A percentile compares a stretch with the other conserved stretches of the same genome.
phyloP scores from a whole-genome alignment of 345 rosid species.

The Corymbia maculata region DNA sequence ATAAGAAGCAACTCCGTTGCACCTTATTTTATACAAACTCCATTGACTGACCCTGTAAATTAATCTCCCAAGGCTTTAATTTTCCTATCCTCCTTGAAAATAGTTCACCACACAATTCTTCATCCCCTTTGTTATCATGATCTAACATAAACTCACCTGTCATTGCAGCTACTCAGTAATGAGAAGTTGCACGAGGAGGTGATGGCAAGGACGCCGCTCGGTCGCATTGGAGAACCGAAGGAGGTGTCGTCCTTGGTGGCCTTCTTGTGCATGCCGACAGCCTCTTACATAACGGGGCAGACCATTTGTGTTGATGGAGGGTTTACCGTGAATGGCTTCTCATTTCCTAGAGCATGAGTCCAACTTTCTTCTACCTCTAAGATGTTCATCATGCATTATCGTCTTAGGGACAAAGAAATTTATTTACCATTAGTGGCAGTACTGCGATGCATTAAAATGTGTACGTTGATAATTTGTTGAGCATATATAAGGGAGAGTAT shows the following conservation, averaged over 20 bases:
- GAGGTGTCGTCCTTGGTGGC: conserved; percentile 32
- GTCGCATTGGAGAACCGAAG: conserved; percentile 18
- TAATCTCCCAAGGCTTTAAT: not conserved
- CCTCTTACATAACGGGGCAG: conserved; percentile 39
- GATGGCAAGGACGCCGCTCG: conserved; percentile 16
- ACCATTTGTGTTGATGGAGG: conserved; percentile 39
- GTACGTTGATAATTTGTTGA: not conserved
- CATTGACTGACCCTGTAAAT: not conserved
- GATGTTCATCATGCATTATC: not conserved
- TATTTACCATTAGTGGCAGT: not conserved
- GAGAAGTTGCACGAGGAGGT: not conserved
- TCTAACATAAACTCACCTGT: not conserved
- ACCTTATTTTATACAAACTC: conserved; percentile 15
- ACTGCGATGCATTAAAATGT: not conserved
- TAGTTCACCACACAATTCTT: not conserved
- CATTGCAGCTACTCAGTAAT: not conserved
- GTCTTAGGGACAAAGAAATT: not conserved
- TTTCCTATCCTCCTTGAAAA: not conserved
- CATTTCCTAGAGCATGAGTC: not conserved
- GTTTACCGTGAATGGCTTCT: conserved; percentile 18
- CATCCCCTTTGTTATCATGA: not conserved
- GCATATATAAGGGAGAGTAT: not conserved
- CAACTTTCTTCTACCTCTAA: not conserved
- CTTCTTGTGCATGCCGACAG: conserved; percentile 33
- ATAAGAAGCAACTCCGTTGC: conserved; percentile 32